A percentile compares a stretch with the other conserved stretches of the same genome.
These are phyloP conservation scores for Elymus sibiricus DNA, from an alignment of 176 grass and related monocot species.

Conservation along the genomic window DNA sequence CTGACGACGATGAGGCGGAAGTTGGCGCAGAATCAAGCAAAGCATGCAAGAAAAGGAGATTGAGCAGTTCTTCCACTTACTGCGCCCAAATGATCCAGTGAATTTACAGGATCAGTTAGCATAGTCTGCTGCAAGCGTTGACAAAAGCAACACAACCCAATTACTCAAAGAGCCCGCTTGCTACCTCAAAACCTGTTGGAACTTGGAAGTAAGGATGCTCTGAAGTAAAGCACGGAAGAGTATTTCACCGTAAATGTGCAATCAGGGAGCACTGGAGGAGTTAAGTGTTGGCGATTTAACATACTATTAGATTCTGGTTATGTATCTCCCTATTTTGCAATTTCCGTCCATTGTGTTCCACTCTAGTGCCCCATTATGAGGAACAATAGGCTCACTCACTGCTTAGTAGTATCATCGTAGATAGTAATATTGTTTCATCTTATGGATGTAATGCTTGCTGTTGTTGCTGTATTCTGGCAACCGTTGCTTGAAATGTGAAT, in stretches of 20 bases:
- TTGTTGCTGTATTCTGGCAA: neutral
- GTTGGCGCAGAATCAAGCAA: conserved; percentile 39
- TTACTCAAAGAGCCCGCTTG: conserved; percentile 17
- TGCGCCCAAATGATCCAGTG: conserved; percentile 42
- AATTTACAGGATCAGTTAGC: conserved; percentile 7
- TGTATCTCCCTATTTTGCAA: neutral
- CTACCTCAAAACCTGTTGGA: neutral
- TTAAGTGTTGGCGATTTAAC: neutral
- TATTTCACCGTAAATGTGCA: neutral
- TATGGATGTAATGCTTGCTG: neutral
- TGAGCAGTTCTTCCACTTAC: conserved; percentile 11
- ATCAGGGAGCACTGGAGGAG: neutral
- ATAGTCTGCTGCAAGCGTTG: neutral
- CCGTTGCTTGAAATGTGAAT: conserved; percentile 12
- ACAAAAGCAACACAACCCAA: neutral
- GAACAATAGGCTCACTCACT: conserved; percentile 8
- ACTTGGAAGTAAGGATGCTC: conserved; percentile 21
- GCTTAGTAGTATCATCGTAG: neutral
- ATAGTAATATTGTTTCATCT: neutral
- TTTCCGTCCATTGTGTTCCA: neutral
- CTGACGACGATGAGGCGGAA: conserved; percentile 50
- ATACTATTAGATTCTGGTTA: neutral
- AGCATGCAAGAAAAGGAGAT: conserved; percentile 50
- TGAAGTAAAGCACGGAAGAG: conserved; percentile 2
- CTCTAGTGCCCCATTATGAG: conserved; percentile 1